Evolutionary conservation across 768 basidiomycete species (phyloP).

Genomic region (Filobasidium floriforme): DNA sequence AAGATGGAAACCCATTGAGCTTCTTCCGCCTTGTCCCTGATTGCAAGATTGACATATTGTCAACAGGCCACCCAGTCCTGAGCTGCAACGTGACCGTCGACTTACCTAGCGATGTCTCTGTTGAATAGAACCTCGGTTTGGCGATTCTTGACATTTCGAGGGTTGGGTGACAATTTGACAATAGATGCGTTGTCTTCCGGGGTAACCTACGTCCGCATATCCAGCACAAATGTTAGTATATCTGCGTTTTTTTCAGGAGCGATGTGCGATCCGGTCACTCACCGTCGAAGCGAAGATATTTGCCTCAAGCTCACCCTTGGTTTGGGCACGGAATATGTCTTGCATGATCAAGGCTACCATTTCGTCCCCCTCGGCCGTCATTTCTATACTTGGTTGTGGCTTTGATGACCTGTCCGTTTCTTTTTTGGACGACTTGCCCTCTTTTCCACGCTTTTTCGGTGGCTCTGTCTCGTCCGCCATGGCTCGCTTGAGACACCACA

Average conservation of each 20-base stretch:
- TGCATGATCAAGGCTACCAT: slow-evolving; percentile 40
- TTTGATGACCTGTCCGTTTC: slow-evolving; percentile 11
- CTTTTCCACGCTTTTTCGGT: slow-evolving; percentile 13
- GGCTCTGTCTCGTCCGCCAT: slow-evolving; percentile 1
- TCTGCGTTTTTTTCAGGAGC: not conserved
- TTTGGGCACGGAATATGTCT: slow-evolving; percentile 32
- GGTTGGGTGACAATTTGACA: slow-evolving; percentile 30
- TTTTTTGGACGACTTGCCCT: slow-evolving; percentile 28
- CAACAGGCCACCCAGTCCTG: not conserved
- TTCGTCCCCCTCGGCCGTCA: slow-evolving; percentile 37
- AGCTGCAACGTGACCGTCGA: not conserved
- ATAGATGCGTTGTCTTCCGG: too few species aligned
- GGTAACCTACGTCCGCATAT: too few species aligned
- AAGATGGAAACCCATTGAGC: slow-evolving; percentile 30
- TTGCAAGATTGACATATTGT: too few species aligned
- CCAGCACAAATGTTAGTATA: too few species aligned
- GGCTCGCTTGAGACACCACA: slow-evolving; percentile 39
- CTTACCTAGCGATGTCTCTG: slow-evolving; percentile 33
- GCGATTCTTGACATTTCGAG: slow-evolving; percentile 36
- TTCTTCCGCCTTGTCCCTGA: slow-evolving; percentile 28
- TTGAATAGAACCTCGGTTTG: slow-evolving; percentile 29
- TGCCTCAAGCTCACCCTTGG: slow-evolving; percentile 38
- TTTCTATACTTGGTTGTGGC: too few species aligned
- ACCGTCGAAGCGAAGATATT: slow-evolving; percentile 30
- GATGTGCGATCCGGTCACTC: not conserved